Percentiles rank a stretch among this genome's conserved stretches.
These are phyloP conservation scores for Termitomyces heimii DNA, from an alignment of 768 basidiomycete genomes.

Conservation along the genomic window DNA sequence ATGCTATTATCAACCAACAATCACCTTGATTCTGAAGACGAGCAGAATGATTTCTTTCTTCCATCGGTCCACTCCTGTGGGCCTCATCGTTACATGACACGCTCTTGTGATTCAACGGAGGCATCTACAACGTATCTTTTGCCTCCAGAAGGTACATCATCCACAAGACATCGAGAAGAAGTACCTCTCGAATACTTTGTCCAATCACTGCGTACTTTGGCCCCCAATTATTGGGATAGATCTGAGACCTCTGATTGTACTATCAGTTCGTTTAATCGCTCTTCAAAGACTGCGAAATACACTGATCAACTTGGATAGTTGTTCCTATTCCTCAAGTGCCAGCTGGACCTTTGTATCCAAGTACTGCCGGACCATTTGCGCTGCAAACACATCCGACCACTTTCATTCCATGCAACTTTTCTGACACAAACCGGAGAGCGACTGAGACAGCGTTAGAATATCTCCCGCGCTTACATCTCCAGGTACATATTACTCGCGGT, in stretches of 20 bases:
- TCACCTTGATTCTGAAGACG: slow-evolving; percentile 13
- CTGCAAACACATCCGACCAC: slow-evolving; percentile 23
- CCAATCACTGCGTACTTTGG: slow-evolving; percentile 61
- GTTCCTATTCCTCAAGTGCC: slow-evolving; percentile 42
- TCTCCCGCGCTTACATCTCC: slow-evolving; percentile 55
- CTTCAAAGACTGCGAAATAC: background rate
- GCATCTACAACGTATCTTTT: slow-evolving; percentile 9
- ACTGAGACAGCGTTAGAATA: slow-evolving; percentile 46
- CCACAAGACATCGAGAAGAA: slow-evolving; percentile 40
- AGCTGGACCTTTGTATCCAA: slow-evolving; percentile 26
- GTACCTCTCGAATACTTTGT: slow-evolving; percentile 73
- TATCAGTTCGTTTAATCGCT: slow-evolving; percentile 41
- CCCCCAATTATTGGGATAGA: slow-evolving; percentile 67
- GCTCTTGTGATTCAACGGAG: background rate
- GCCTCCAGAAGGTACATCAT: slow-evolving; percentile 23
- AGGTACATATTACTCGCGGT: slow-evolving; percentile 35
- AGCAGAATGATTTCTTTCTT: slow-evolving; percentile 8
- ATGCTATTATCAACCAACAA: slow-evolving; percentile 25
- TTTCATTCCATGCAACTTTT: slow-evolving; percentile 31
- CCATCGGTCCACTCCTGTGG: slow-evolving; percentile 32
- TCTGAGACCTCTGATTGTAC: slow-evolving; percentile 77
- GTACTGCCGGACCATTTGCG: slow-evolving; percentile 21
- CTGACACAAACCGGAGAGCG: slow-evolving; percentile 40
- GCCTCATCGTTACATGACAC: slow-evolving; percentile 31
- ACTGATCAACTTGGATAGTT: slow-evolving; percentile 26